A percentile compares a stretch with the other conserved stretches of the same genome.
These are phyloP conservation scores for Carex pumila DNA, from an alignment of 176 grass and related monocot genomes.

Conservation along the genomic window DNA sequence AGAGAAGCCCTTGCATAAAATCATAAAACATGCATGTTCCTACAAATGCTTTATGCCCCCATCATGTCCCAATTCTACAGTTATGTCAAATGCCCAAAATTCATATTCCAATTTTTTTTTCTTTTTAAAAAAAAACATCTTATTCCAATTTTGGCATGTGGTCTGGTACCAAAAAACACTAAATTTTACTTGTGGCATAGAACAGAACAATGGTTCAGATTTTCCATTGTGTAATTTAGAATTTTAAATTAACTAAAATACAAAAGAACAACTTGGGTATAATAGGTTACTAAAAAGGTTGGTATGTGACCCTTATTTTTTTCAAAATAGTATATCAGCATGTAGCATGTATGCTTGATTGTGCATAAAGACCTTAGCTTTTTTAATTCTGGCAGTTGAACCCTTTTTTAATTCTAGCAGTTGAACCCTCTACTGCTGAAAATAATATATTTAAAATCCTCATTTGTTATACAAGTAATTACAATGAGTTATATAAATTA, in stretches of 20 bases:
- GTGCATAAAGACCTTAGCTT: not conserved
- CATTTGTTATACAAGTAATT: not conserved
- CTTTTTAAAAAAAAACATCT: not conserved
- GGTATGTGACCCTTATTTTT: not conserved
- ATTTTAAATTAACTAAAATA: not conserved
- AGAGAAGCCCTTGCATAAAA: conserved; percentile 21
- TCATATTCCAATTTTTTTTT: not conserved
- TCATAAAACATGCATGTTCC: not conserved
- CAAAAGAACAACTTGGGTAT: not conserved
- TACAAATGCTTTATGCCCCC: not conserved
- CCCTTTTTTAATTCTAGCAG: not conserved
- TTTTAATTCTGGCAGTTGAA: not conserved
- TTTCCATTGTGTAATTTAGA: not conserved
- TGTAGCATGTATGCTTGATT: not conserved
- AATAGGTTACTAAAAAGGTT: not conserved
- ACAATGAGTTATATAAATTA: not conserved
- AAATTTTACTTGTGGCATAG: not conserved
- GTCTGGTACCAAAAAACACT: not conserved
- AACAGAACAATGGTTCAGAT: not conserved
- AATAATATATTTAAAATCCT: not conserved
- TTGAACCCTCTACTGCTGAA: not conserved
- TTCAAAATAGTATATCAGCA: not conserved
- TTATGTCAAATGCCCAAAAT: not conserved
- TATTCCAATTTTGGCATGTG: not conserved
- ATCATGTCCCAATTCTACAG: not conserved